Evolutionary conservation across 768 basidiomycete genomes (phyloP), one percentile per base, ranked within the genome.

Genomic region (Hygrophorus russula): DNA sequence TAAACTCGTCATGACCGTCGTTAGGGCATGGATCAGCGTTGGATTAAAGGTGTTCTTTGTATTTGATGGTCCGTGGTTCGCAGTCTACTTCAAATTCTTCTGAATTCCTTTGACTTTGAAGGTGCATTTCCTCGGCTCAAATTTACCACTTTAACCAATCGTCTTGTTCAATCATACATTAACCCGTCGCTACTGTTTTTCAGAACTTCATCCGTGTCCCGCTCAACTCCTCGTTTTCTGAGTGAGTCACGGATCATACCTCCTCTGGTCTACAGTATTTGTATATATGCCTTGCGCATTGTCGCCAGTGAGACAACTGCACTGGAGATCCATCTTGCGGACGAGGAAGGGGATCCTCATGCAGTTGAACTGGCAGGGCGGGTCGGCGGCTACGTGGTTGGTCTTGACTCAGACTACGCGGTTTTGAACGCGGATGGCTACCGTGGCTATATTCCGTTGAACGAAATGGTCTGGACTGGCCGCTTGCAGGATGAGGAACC

Each of bases 391-490:
- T 90, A 81, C 50, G 84, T 91, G 36, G 69, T 78, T 0, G 84
- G 81, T 17, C 78, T 70, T 47, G 88, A 91, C 63, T 90, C 86
- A 2, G 88, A 91, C 57, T 91, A 83, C 49, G 77, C 84, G 39
- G 70, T 91, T 42, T 62, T 88, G 41, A 85, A 85, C 52, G 66
- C 78, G 10, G 82, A 81, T 28, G 82, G 77, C 8, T 89, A 90
- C 57, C 66, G 64, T 39, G 88, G 88, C 14, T 91, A 83, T 52
- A 76, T 89, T 35, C 78, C 85, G 0, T 57, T 90, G 45, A 72
- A 80, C 47, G 80, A 84, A 47, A 78, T 90, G 76, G 60, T 77
- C 39, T 91, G 88, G 88, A 55, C 63, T 44, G 48, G 58, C 11
- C 51, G 61, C 18, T 42, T 60, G 9, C 52, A 56, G n/a, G 56